A percentile compares a stretch with the other conserved stretches of the same genome.
These are phyloP conservation scores for Ottelia alismoides DNA, from an alignment of 106 monocot species.

Conservation along the genomic window DNA sequence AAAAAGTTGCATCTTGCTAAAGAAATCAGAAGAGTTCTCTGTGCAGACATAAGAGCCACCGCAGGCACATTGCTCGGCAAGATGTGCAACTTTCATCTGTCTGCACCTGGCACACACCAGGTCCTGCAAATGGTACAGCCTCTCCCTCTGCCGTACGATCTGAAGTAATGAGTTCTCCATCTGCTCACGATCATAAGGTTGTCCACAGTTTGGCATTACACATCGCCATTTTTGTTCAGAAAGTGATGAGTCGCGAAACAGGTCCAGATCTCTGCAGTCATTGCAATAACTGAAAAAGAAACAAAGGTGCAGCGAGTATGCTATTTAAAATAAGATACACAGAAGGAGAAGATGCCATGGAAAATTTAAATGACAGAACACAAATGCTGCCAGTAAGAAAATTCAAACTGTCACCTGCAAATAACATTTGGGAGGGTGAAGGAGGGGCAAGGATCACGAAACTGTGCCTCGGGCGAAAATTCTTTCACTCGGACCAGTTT, in stretches of 20 bases:
- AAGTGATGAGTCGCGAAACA: slow-evolving; percentile 46
- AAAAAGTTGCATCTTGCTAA: slow-evolving; percentile 61
- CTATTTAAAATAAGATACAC: not conserved
- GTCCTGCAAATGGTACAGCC: slow-evolving; percentile 90
- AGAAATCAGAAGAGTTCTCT: slow-evolving; percentile 39
- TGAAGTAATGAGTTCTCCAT: slow-evolving; percentile 85
- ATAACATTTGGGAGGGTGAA: slow-evolving; percentile 89
- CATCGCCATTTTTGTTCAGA: slow-evolving; percentile 69
- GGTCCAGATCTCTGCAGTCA: slow-evolving; percentile 87
- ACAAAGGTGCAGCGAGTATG: not conserved
- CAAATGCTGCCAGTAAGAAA: not conserved
- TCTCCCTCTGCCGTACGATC: slow-evolving; percentile 78
- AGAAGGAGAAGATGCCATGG: not conserved
- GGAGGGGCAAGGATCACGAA: slow-evolving; percentile 35
- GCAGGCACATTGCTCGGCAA: slow-evolving; percentile 70
- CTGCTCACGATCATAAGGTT: slow-evolving; percentile 67
- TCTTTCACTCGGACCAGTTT: slow-evolving; percentile 83
- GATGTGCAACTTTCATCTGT: slow-evolving; percentile 66
- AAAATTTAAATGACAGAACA: not conserved
- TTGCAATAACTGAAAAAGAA: slow-evolving; percentile 69
- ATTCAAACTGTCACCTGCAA: slow-evolving; percentile 50
- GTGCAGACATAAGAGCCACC: slow-evolving; percentile 71
- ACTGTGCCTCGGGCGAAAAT: slow-evolving; percentile 95
- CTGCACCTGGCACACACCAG: slow-evolving; percentile 68
- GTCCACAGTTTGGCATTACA: slow-evolving; percentile 48